These are phyloP conservation scores for Pleomassaria siparia DNA, from an alignment of 2,329 filamentous ascomycete species.

Conservation along the genomic window DNA sequence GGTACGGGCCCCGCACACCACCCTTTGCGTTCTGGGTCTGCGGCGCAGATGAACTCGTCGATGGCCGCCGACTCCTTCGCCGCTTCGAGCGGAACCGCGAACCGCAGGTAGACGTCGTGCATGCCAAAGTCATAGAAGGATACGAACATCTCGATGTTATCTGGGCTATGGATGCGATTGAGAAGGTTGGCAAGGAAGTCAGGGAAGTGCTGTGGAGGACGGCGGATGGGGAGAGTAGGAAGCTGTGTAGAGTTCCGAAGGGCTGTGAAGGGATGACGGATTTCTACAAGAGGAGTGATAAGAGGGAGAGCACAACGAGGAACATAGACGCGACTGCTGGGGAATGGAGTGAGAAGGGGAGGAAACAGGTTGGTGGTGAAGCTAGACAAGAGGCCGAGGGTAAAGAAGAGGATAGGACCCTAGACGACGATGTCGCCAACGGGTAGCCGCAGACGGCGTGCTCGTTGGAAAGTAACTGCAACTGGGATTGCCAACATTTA, in stretches of 20 bases:
- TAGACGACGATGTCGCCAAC: too few relatives aligned
- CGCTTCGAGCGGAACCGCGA: conserved; percentile 77
- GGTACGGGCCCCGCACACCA: conserved; percentile 79
- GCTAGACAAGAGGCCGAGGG: not conserved
- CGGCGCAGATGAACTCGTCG: conserved; percentile 80
- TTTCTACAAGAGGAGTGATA: conserved; percentile 23
- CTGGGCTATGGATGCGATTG: conserved; percentile 87
- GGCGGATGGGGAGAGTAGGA: conserved; percentile 56
- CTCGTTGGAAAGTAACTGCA: too few relatives aligned
- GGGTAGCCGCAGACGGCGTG: too few relatives aligned
- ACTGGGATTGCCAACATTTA: too few relatives aligned
- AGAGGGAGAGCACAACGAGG: conserved; percentile 20
- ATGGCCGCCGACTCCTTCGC: conserved; percentile 72
- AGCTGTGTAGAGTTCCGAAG: conserved; percentile 63
- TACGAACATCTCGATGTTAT: conserved; percentile 92
- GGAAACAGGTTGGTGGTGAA: conserved; percentile 24
- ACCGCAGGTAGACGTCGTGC: conserved; percentile 77
- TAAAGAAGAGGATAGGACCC: not conserved
- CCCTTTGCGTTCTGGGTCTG: conserved; percentile 89
- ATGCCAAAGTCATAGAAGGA: conserved; percentile 78
- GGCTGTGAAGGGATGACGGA: conserved; percentile 58
- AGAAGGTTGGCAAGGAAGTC: conserved; percentile 80
- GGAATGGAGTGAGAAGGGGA: conserved; percentile 34
- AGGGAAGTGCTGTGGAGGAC: conserved; percentile 84
- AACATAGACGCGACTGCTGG: conserved; percentile 31